Evolutionary conservation across 768 basidiomycete species (phyloP).

Genomic region (Lentinula raphanica): DNA sequence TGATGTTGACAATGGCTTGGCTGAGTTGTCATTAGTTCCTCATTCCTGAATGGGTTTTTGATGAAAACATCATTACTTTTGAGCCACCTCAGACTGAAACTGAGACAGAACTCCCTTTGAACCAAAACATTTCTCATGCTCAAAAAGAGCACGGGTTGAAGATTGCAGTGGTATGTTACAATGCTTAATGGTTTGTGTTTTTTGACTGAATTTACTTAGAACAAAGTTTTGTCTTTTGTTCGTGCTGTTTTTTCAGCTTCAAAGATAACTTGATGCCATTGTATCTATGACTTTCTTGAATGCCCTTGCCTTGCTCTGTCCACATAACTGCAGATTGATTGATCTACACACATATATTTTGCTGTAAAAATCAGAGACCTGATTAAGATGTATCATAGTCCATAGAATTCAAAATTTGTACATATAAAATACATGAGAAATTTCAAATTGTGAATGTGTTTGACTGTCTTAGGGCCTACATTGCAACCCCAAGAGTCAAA

Average conservation of each 20-base stretch:
- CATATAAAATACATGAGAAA: too few species aligned
- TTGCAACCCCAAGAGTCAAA: not conserved
- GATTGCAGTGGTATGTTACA: not conserved
- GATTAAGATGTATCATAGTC: too few species aligned
- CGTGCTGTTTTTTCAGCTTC: not conserved
- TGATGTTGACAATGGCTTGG: not conserved
- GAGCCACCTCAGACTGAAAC: not conserved
- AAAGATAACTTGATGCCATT: too few species aligned
- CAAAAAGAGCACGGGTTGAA: not conserved
- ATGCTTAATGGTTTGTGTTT: too few species aligned
- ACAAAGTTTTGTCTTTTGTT: not conserved
- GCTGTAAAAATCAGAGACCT: too few species aligned
- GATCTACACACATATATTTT: too few species aligned
- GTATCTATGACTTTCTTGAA: too few species aligned
- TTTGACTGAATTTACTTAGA: not conserved
- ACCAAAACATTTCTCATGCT: not conserved
- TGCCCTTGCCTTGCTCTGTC: too few species aligned
- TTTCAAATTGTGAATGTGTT: not conserved
- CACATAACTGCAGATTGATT: too few species aligned
- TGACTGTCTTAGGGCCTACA: too few species aligned
- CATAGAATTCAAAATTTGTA: too few species aligned
- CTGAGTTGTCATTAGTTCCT: not conserved
- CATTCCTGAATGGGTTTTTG: constrained; percentile 3
- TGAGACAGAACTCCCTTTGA: not conserved
- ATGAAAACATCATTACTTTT: not conserved